Percentiles rank a stretch among this genome's conserved stretches.
phyloP scores from a whole-genome alignment of 1,139 yeast genomes.

The Zygosaccharomyces sapae region DNA sequence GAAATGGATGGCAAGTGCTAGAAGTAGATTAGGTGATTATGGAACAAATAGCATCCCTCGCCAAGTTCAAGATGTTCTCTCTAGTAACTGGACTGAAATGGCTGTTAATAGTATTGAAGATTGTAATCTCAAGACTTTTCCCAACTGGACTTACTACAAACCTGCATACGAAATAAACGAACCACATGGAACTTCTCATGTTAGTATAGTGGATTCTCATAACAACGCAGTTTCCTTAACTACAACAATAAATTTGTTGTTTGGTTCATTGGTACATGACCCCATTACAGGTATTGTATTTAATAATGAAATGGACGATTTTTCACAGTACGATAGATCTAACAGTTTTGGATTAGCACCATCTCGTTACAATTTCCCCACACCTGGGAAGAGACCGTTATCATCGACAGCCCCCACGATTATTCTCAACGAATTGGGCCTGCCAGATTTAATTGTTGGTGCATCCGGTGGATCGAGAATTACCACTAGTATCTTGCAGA shows the following conservation, averaged over 20 bases:
- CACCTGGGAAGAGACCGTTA: constrained; percentile 75
- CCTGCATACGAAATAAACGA: constrained; percentile 73
- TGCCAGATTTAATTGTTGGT: constrained; percentile 69
- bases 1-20: constrained; percentile 89
- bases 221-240: constrained; percentile 81
- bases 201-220: constrained; percentile 64
- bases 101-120: constrained; percentile 42
- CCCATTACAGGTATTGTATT: constrained; percentile 74
- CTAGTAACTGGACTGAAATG: constrained; percentile 52
- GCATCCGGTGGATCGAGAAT: constrained; percentile 95
- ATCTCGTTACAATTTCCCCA: constrained; percentile 70
- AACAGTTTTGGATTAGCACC: constrained; percentile 82
- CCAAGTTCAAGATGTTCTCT: constrained; percentile 39
- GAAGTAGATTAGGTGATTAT: constrained; percentile 76
- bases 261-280: constrained; percentile 82
- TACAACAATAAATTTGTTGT: constrained; percentile 80
- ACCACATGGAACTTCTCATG: constrained; percentile 86
- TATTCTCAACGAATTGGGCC: constrained; percentile 47
- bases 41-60: constrained; percentile 33
- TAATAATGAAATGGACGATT: constrained; percentile 95
- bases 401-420: constrained; percentile 81
- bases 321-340: constrained; percentile 61
- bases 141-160: constrained; percentile 65
- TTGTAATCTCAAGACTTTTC: constrained; percentile 43
- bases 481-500: constrained; percentile 78